Base-by-base conservation (phyloP, 2,329 filamentous ascomycete genomes). In the Paecilomyces fulvus region DNA sequence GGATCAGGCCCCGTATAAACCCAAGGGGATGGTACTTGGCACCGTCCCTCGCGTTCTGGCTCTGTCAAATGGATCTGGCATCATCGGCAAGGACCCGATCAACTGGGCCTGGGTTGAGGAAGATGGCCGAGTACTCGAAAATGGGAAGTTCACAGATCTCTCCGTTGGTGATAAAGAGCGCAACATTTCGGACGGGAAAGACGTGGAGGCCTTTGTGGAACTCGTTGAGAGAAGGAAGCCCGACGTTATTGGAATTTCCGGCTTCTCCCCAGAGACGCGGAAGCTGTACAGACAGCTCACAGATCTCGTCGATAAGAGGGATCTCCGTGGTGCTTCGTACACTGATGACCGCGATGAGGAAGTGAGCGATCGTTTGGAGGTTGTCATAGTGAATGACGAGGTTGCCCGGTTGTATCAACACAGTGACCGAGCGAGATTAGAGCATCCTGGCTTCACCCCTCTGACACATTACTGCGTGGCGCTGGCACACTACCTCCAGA, bases 401-500 rank as follows among this genome's bases (percentile, higher is more conserved):
- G 91, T 96, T 52, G 94, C 94, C n/a, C 85, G 94, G 49, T 82
- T 97, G 3, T 99, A 96, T 76, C 92, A 96, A 73, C 90, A 91
- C 65, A 96, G 91, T 69, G 83, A 86, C 12, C 85, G 92, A 48
- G 92, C 89, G 10, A 79, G 83, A 52, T 77, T 82, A 10, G 92
- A 97, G 60, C 90, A 96, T 67, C 91, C 94, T 5, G 86, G 86
- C 11, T 80, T 95, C 30, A 83, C 84, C 54, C 84, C 90, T 6
- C 79, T 96, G 53, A 89, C 88, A 0, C 84, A 90, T 65, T 99
- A 99, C 74, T 96, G 92, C 70, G 85, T 96, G 62, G 92, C 86
- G 28, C 77, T 99, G 43, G 92, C 89, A 20, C 87, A 88, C 59
- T 99, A 97, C 71, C 81, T 99, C 72, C 94, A 99, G 72, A 95